These are phyloP conservation scores for Tubosaeta sp. DNA, from an alignment of 768 basidiomycete genomes.

Conservation along the genomic window DNA sequence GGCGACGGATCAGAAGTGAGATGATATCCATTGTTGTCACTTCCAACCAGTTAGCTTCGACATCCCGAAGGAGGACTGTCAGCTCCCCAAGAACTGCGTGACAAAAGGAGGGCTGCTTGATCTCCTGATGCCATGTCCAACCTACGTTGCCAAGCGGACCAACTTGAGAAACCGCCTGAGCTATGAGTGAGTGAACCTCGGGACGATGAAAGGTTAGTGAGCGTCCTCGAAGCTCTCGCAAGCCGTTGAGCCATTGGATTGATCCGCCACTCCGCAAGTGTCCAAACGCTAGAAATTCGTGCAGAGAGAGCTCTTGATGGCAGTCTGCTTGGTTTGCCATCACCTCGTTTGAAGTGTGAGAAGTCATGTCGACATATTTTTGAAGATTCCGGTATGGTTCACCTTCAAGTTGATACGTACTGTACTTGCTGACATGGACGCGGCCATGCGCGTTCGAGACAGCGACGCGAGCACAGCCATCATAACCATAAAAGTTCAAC, in stretches of 20 bases:
- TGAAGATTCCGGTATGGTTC: conserved; percentile 35
- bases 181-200: conserved; percentile 41
- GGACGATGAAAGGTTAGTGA: conserved; percentile 36
- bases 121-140: conserved; percentile 40
- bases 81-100: conserved; percentile 33
- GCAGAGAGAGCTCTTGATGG: conserved; percentile 35
- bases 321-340: conserved; percentile 41
- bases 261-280: conserved; percentile 40
- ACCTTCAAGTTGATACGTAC: conserved; percentile 30
- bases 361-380: conserved; percentile 33
- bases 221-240: conserved; percentile 38
- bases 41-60: conserved; percentile 42
- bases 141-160: conserved; percentile 23
- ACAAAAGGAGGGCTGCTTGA: conserved; percentile 32
- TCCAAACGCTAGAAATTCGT: conserved; percentile 44
- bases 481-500: conserved; percentile 29
- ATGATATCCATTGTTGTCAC: conserved; percentile 30
- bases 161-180: conserved; percentile 43
- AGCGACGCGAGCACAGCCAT: conserved; percentile 15
- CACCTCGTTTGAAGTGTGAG: conserved; percentile 41
- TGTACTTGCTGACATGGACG: conserved; percentile 16
- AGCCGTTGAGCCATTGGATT: conserved; percentile 50
- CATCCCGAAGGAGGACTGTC: conserved; percentile 27
- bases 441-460: conserved; percentile 7
- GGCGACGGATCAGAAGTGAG: conserved; percentile 32